These are phyloP conservation scores for Starmera quercuum DNA, from an alignment of 805 yeast species.

Conservation along the genomic window DNA sequence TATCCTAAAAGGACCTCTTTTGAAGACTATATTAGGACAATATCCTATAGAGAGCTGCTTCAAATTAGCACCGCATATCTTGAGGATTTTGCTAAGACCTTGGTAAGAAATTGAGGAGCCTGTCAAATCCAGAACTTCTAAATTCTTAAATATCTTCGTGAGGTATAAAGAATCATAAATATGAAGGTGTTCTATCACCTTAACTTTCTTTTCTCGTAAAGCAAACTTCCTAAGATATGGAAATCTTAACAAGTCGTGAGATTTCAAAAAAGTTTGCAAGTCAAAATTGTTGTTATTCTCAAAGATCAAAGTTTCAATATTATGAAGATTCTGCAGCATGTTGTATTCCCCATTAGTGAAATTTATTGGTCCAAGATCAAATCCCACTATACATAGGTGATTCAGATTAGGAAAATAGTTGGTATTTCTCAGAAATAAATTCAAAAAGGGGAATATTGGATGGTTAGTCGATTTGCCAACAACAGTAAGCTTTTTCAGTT, in stretches of 20 bases:
- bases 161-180: constrained; percentile 7
- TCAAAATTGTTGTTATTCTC: constrained; percentile 15
- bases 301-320: constrained; percentile 10
- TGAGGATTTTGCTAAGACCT: constrained; percentile 11
- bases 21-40: constrained; percentile 15
- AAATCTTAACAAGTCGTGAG: constrained; percentile 11
- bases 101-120: constrained; percentile 17
- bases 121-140: constrained; percentile 13
- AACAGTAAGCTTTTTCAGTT: constrained; percentile 8
- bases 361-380: constrained; percentile 12
- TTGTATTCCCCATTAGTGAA: constrained; percentile 12
- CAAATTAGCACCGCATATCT: constrained; percentile 7
- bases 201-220: constrained; percentile 11
- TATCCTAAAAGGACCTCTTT: constrained; percentile 7
- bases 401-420: constrained; percentile 3
- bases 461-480: constrained; percentile 13
- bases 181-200: constrained; percentile 9
- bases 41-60: constrained; percentile 13
- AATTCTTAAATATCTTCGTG: constrained; percentile 7
- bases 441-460: constrained; percentile 8
- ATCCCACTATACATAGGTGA: constrained; percentile 14
- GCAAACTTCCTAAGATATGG: constrained; percentile 9
- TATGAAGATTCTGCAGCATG: constrained; percentile 14
- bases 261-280: constrained; percentile 9
- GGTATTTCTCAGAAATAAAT: not conserved